Conservation (phyloP, 176 grass and related monocot species). For the Aegilops speltoides region DNA sequence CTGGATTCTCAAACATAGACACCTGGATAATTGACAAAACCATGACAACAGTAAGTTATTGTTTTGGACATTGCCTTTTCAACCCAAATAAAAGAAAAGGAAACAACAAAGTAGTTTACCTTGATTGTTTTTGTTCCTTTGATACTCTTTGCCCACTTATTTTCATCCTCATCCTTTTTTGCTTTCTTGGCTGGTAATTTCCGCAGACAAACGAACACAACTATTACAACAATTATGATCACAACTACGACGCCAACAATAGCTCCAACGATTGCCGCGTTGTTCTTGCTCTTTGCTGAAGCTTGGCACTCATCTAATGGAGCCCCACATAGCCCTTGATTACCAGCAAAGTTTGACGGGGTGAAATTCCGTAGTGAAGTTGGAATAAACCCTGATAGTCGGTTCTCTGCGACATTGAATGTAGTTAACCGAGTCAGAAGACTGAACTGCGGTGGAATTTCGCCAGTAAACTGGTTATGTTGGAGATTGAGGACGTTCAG, state of each 20-base stretch:
- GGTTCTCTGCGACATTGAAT: conserved; percentile 62
- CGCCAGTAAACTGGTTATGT: conserved; percentile 63
- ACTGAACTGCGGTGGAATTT: conserved; percentile 44
- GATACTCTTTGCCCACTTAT: conserved; percentile 90
- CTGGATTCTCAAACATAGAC: conserved; percentile 82
- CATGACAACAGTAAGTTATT: background rate
- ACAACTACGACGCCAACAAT: conserved; percentile 61
- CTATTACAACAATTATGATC: conserved; percentile 45
- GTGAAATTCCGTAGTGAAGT: too few relatives aligned
- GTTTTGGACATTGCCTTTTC: background rate
- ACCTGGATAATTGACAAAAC: conserved; percentile 51
- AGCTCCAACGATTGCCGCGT: conserved; percentile 53
- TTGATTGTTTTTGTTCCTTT: conserved; percentile 76
- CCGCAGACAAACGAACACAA: conserved; percentile 48
- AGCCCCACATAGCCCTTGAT: conserved; percentile 33
- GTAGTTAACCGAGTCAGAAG: conserved; percentile 10
- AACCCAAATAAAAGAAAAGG: background rate
- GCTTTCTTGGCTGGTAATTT: conserved; percentile 63
- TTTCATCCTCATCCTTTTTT: conserved; percentile 60
- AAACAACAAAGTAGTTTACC: conserved; percentile 29
- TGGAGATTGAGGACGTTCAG: conserved; percentile 70
- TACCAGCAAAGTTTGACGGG: conserved; percentile 34
- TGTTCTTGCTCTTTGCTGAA: conserved; percentile 49
- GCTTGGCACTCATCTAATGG: conserved; percentile 43
- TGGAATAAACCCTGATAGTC: conserved; percentile 35